These are phyloP conservation scores for Musa schizocarpa DNA, from an alignment of 176 grass and related monocot genomes.

Conservation along the genomic window DNA sequence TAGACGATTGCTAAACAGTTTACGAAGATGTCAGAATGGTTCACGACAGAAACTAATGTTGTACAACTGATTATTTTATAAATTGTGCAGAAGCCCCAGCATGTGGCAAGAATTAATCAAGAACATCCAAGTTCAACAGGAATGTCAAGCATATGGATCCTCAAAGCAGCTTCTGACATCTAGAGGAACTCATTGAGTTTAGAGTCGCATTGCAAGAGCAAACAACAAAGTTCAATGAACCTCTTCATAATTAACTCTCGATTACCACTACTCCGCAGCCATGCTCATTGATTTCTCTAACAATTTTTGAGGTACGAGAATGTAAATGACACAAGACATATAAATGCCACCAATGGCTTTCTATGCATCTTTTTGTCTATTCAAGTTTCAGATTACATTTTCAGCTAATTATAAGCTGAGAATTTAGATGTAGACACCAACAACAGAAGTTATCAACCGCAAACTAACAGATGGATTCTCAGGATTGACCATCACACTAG, in stretches of 20 bases:
- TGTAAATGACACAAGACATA: background rate
- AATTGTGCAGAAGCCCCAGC: background rate
- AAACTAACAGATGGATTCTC: background rate
- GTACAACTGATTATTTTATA: background rate
- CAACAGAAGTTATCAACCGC: too few species aligned
- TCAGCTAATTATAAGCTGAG: too few species aligned
- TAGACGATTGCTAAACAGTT: background rate
- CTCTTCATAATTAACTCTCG: background rate
- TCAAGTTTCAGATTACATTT: too few species aligned
- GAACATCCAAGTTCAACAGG: background rate
- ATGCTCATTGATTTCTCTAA: background rate
- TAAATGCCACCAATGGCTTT: too few species aligned
- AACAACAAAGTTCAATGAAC: background rate
- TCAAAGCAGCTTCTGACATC: too few species aligned
- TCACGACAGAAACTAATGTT: background rate
- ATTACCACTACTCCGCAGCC: background rate
- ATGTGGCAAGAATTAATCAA: background rate
- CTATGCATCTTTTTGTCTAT: too few species aligned
- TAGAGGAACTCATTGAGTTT: background rate
- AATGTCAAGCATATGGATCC: background rate
- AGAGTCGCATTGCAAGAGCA: too few species aligned
- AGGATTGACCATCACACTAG: background rate
- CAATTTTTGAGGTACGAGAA: background rate
- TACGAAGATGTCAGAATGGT: background rate
- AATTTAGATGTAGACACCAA: too few species aligned